Evolutionary conservation across 2,329 filamentous ascomycete species (phyloP).

Genomic region (Neofusicoccum cordaticola): DNA sequence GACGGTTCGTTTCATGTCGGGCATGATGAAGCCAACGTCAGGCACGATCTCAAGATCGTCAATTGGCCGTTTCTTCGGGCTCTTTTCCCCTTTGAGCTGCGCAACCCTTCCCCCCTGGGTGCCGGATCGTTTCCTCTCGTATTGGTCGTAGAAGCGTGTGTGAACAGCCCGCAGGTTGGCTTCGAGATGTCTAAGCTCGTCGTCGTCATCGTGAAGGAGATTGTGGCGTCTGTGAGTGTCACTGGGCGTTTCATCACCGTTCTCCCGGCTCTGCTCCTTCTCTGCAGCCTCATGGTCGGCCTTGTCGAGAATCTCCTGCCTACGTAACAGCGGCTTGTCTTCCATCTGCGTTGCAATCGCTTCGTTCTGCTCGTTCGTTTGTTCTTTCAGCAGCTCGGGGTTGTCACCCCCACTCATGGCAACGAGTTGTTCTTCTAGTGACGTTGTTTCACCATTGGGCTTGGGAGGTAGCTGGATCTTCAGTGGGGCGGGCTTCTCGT

Average conservation of each 20-base stretch:
- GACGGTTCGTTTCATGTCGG: constrained; percentile 72
- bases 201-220: constrained; percentile 82
- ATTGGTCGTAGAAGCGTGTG: constrained; percentile 75
- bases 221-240: constrained; percentile 59
- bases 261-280: constrained; percentile 47
- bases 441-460: constrained; percentile 50
- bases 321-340: constrained; percentile 83
- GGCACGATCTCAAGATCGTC: constrained; percentile 64
- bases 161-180: constrained; percentile 75
- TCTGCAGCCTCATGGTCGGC: constrained; percentile 66
- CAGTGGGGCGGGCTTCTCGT: constrained; percentile 9
- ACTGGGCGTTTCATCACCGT: constrained; percentile 40
- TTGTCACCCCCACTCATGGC: constrained; percentile 72
- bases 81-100: constrained; percentile 51
- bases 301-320: constrained; percentile 87
- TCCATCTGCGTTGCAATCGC: constrained; percentile 83
- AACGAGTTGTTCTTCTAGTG: constrained; percentile 72
- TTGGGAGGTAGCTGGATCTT: constrained; percentile 19
- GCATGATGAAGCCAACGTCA: constrained; percentile 82
- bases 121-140: constrained; percentile 57
- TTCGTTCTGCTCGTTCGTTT: constrained; percentile 83
- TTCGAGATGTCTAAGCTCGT: constrained; percentile 74
- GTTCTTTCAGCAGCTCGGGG: constrained; percentile 65
- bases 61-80: constrained; percentile 45
- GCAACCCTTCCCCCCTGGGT: constrained; percentile 47